phyloP scores from a whole-genome alignment of 495 filamentous ascomycete species.

The Aspergillus nidulans region DNA sequence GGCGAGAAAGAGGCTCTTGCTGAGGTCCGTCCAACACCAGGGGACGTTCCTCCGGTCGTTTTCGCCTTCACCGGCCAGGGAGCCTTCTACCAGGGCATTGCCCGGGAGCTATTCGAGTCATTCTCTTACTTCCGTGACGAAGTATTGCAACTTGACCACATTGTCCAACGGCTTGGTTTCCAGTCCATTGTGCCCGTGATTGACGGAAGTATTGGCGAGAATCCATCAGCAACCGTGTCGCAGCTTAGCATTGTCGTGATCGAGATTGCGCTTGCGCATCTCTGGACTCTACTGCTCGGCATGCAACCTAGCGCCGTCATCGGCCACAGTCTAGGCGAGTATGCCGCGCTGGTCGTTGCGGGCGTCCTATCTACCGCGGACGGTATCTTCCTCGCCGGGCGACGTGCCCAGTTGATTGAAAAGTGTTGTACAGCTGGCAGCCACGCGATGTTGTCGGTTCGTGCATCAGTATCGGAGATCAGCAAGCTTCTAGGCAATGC shows the following conservation, averaged over 20 bases:
- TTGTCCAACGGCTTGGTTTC: conserved; percentile 65
- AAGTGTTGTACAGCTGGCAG: conserved; percentile 67
- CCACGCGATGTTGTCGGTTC: conserved; percentile 57
- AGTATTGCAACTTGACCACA: conserved; percentile 63
- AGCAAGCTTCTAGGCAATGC: conserved; percentile 19
- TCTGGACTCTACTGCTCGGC: conserved; percentile 72
- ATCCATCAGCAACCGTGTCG: conserved; percentile 61
- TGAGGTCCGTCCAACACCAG: not conserved
- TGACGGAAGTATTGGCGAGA: conserved; percentile 27
- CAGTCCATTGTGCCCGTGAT: conserved; percentile 62
- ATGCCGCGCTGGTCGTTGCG: conserved; percentile 79
- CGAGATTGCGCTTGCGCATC: conserved; percentile 75
- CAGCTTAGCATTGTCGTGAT: conserved; percentile 68
- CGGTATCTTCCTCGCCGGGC: conserved; percentile 75
- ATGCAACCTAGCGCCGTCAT: conserved; percentile 72
- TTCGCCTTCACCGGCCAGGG: conserved; percentile 38
- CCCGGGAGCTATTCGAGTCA: conserved; percentile 61
- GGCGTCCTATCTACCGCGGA: conserved; percentile 78
- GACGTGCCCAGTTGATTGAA: conserved; percentile 71
- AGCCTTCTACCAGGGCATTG: conserved; percentile 54
- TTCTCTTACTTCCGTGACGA: conserved; percentile 61
- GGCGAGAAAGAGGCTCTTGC: not conserved
- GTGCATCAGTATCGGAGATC: conserved; percentile 33
- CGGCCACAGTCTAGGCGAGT: conserved; percentile 85
- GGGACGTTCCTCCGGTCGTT: conserved; percentile 3